Percentiles rank a stretch among this genome's conserved stretches.
Evolutionary conservation across 2,329 filamentous ascomycete species (phyloP).

Genomic region (Tolypocladium capitatum): DNA sequence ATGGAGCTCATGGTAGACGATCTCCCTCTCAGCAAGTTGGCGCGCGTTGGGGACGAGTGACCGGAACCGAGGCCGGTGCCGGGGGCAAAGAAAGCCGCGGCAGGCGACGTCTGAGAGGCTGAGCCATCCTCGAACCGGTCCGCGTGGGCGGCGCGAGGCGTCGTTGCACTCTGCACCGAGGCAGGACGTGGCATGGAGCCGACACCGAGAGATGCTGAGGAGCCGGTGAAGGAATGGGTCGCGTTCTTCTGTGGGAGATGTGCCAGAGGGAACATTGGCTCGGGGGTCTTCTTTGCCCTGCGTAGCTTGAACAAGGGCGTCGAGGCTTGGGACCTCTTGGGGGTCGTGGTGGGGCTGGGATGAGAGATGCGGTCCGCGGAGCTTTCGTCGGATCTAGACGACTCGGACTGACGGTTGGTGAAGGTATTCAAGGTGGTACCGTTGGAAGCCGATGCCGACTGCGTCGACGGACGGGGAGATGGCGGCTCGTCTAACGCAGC

Average conservation of each 20-base stretch:
- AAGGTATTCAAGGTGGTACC: constrained; percentile 34
- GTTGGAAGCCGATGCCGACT: constrained; percentile 14
- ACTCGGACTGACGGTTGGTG: constrained; percentile 47
- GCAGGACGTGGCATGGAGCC: constrained; percentile 19
- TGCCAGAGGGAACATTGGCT: constrained; percentile 70
- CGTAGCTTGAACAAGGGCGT: constrained; percentile 74
- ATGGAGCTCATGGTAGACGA: constrained; percentile 86
- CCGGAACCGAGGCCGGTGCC: constrained; percentile 31
- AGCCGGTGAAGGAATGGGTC: constrained; percentile 22
- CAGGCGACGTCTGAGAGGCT: constrained; percentile 23
- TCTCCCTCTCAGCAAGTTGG: constrained; percentile 52
- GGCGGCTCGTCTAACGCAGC: constrained; percentile 43
- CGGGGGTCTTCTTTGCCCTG: constrained; percentile 59
- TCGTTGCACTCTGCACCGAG: constrained; percentile 19
- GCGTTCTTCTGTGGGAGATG: constrained; percentile 61
- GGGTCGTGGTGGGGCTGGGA: constrained; percentile 48
- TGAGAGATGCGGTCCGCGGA: constrained; percentile 50
- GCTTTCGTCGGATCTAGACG: constrained; percentile 79
- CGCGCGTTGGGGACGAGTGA: constrained; percentile 55
- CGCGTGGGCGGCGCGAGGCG: constrained; percentile 11
- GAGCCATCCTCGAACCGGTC: constrained; percentile 8
- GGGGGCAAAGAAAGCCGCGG: constrained; percentile 33
- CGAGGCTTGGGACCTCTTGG: constrained; percentile 44
- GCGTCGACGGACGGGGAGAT: constrained; percentile 17
- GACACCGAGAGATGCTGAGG: constrained; percentile 28